phyloP scores from a whole-genome alignment of 331 rosid genomes.

The Pyrus hybrid region DNA sequence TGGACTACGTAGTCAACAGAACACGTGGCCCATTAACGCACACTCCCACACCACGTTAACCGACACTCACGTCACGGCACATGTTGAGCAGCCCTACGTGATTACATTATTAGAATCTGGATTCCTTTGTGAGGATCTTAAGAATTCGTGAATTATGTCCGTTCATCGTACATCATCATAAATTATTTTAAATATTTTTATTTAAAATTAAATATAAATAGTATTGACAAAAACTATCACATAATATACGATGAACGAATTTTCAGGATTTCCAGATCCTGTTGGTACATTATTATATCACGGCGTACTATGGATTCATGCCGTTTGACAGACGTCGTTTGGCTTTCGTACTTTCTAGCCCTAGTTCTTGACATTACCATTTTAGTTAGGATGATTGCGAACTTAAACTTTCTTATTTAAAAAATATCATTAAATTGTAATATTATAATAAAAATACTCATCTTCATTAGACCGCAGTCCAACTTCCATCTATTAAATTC shows the following conservation, averaged over 20 bases:
- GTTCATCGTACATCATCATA: rapidly evolving
- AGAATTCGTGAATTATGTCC: too few relatives aligned
- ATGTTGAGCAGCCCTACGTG: background rate
- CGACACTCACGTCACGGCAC: background rate
- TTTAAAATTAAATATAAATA: rapidly evolving
- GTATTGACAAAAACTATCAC: rapidly evolving
- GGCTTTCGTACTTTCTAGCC: background rate
- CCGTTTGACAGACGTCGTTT: background rate
- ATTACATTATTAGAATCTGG: background rate
- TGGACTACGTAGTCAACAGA: background rate
- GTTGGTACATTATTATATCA: background rate
- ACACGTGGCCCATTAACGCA: background rate
- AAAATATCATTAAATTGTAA: too few relatives aligned
- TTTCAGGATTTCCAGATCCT: rapidly evolving
- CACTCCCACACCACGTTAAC: background rate
- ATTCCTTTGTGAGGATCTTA: rapidly evolving
- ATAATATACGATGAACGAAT: too few relatives aligned
- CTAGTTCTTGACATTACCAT: background rate
- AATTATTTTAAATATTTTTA: too few relatives aligned
- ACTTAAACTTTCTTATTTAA: too few relatives aligned
- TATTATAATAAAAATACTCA: too few relatives aligned
- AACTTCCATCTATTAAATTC: too few relatives aligned
- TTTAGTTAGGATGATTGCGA: too few relatives aligned
- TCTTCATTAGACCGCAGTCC: too few relatives aligned
- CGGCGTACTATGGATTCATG: background rate